phyloP scores from a whole-genome alignment of 495 filamentous ascomycete species.

The Cercophora newfieldiana region DNA sequence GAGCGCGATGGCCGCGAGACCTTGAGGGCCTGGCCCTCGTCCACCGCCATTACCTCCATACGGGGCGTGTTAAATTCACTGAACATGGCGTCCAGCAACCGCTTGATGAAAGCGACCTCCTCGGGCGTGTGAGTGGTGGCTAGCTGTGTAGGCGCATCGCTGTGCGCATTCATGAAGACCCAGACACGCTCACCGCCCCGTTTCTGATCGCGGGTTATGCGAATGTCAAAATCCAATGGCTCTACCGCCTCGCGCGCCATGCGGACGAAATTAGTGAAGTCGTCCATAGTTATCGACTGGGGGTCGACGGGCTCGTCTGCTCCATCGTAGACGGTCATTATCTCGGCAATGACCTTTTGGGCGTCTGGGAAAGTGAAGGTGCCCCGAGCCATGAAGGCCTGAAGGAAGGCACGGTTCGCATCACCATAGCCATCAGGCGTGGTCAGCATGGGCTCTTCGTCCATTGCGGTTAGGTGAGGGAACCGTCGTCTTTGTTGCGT shows the following conservation, averaged over 20 bases:
- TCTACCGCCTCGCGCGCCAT: constrained; percentile 71
- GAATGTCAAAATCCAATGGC: constrained; percentile 83
- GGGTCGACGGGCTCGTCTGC: constrained; percentile 23
- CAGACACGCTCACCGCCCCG: constrained; percentile 54
- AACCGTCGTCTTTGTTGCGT: too few species aligned
- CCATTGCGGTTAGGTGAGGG: background rate
- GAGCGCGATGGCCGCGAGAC: constrained; percentile 51
- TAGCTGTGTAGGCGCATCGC: constrained; percentile 79
- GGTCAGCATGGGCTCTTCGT: background rate
- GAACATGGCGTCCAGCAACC: constrained; percentile 91
- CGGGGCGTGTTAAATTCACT: constrained; percentile 74
- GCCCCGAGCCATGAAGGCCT: constrained; percentile 80
- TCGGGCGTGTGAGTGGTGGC: constrained; percentile 80
- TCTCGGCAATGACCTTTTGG: constrained; percentile 71
- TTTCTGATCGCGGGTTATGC: constrained; percentile 64
- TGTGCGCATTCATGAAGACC: constrained; percentile 85
- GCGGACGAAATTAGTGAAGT: constrained; percentile 67
- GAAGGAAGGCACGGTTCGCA: constrained; percentile 86
- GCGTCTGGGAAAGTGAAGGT: constrained; percentile 73
- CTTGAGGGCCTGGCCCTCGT: constrained; percentile 71
- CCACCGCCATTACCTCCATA: constrained; percentile 78
- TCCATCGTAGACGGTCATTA: constrained; percentile 55
- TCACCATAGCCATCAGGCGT: constrained; percentile 45
- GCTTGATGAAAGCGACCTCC: constrained; percentile 86
- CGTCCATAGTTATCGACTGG: constrained; percentile 64